Conservation (phyloP, 2,329 filamentous ascomycete species). For the Clonostachys sp. region DNA sequence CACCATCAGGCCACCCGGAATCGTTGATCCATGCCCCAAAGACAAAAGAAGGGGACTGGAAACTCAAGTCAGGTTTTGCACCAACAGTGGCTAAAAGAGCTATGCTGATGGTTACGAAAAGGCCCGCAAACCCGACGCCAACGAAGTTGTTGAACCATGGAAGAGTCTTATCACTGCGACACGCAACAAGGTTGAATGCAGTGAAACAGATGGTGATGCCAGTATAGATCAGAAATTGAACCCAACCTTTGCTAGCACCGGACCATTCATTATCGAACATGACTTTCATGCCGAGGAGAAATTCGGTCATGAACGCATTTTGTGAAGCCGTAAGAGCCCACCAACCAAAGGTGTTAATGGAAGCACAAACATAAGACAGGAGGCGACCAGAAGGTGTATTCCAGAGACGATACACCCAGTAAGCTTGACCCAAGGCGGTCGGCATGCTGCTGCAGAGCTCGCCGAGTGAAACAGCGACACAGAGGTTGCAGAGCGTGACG, state of each 20-base stretch:
- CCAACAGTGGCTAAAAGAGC: constrained; percentile 48
- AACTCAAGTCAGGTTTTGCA: constrained; percentile 32
- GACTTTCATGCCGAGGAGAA: constrained; percentile 51
- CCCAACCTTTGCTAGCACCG: constrained; percentile 40
- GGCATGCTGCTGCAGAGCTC: constrained; percentile 56
- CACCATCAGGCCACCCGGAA: constrained; percentile 47
- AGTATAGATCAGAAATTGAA: constrained; percentile 50
- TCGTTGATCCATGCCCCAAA: constrained; percentile 42
- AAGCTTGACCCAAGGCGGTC: constrained; percentile 54
- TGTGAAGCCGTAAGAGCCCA: constrained; percentile 51
- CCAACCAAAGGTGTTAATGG: constrained; percentile 58
- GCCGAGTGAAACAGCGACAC: constrained; percentile 49
- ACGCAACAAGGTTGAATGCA: constrained; percentile 43
- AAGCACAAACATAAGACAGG: constrained; percentile 51
- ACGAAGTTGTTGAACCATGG: constrained; percentile 53
- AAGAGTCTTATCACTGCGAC: constrained; percentile 30
- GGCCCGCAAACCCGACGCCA: constrained; percentile 42
- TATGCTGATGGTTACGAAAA: constrained; percentile 47
- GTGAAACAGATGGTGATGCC: constrained; percentile 42
- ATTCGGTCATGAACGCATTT: constrained; percentile 53
- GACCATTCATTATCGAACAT: constrained; percentile 44
- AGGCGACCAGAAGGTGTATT: constrained; percentile 38
- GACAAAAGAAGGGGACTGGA: constrained; percentile 44
- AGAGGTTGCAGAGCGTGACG: constrained; percentile 47
- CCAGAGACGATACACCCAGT: constrained; percentile 39